Evolutionary conservation across 2,329 filamentous ascomycete genomes (phyloP), one percentile per base, ranked within the genome.

Genomic region (Fusarium sp.): DNA sequence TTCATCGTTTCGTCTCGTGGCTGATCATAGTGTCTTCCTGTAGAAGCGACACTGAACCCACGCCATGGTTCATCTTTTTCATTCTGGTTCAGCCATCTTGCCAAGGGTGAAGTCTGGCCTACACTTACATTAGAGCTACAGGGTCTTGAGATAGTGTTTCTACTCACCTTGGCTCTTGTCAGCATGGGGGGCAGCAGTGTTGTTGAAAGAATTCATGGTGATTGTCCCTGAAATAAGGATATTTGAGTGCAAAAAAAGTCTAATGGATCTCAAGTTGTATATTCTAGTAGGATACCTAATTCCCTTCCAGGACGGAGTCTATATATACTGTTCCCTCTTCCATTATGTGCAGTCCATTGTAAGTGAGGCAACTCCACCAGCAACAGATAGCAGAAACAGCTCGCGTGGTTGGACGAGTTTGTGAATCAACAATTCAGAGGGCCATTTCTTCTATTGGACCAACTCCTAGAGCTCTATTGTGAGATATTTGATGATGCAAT

Each of bases 141-240:
- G 6, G 0, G 2, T 12, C 6, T 3, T 3, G 6, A 10, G 7
- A 0, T 0, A 0, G 5, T 4, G 0, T 3, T 9, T 5, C 1
- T 0, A 3, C 52, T 41, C 4, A 60, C 57, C 1, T 23, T 10
- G n/a, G 3, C 31, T 11, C 8, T 26, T 15, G 6, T 18, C 10
- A 5, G 2, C 11, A 20, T 23, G n/a, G 18, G 4, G 13, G 10
- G 13, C 6, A 9, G n/a, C 8, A 33, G 3, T 6, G 9, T 2
- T 15, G 8, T 9, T 20, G 6, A 9, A 8, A 18, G 18, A 10
- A 3, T 33, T 8, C 44, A 47, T 47, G 7, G 15, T 23, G 3
- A 15, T n/a, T n/a, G n/a, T n/a, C n/a, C n/a, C n/a, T n/a, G n/a
- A n/a, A n/a, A n/a, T n/a, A n/a, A n/a, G n/a, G n/a, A n/a, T n/a